Evolutionary conservation across 2,329 filamentous ascomycete genomes (phyloP).

Genomic region (Talaromyces funiculosus): DNA sequence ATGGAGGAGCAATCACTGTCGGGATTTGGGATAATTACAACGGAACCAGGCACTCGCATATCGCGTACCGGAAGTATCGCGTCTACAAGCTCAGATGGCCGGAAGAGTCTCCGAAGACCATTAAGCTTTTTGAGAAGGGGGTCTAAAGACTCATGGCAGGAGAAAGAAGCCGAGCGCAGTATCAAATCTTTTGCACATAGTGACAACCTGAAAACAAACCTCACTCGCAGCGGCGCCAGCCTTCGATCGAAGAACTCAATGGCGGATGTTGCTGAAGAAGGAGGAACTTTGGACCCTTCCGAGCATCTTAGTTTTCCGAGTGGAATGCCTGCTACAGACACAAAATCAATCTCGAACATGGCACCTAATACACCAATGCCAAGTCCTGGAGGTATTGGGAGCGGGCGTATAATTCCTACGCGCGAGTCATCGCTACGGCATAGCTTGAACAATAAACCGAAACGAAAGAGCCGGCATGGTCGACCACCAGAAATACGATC

Average conservation of each 20-base stretch:
- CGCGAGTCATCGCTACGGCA: conserved; percentile 64
- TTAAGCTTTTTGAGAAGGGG: conserved; percentile 30
- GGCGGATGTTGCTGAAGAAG: conserved; percentile 39
- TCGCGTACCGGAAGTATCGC: conserved; percentile 36
- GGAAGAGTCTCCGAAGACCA: conserved; percentile 33
- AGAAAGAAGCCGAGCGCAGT: conserved; percentile 34
- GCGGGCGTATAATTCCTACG: conserved; percentile 55
- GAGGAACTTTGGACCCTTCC: conserved; percentile 18
- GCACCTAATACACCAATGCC: conserved; percentile 19
- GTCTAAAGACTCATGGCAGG: conserved; percentile 33
- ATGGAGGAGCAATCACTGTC: conserved; percentile 26
- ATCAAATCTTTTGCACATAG: conserved; percentile 30
- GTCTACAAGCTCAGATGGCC: conserved; percentile 35
- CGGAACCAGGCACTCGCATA: conserved; percentile 35
- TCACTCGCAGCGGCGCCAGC: conserved; percentile 33
- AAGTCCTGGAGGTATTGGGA: conserved; percentile 36
- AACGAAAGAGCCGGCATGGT: conserved; percentile 27
- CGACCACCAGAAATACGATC: conserved; percentile 24
- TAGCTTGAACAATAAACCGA: conserved; percentile 49
- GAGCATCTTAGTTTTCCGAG: conserved; percentile 19
- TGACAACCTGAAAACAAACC: conserved; percentile 29
- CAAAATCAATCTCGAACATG: not conserved
- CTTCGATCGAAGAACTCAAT: conserved; percentile 39
- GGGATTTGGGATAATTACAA: conserved; percentile 35
- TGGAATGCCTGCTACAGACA: not conserved